Percentiles rank a stretch among this genome's conserved stretches.
phyloP scores from a whole-genome alignment of 805 yeast genomes.

The Wickerhamomyces ciferrii region DNA sequence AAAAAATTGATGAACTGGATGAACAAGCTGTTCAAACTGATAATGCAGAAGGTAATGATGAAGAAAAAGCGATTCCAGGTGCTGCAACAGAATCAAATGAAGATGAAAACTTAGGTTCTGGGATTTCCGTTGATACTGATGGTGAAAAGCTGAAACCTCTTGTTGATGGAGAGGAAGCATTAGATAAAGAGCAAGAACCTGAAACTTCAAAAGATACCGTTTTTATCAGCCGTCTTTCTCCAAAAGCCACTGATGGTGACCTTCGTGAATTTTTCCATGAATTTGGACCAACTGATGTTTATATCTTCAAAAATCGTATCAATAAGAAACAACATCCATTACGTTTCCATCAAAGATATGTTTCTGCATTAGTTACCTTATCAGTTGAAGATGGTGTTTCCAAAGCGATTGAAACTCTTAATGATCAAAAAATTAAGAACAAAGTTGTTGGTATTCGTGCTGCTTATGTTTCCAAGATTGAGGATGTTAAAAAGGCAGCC shows the following conservation, averaged over 20 bases:
- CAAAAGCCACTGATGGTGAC: conserved; percentile 36
- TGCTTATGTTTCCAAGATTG: conserved; percentile 37
- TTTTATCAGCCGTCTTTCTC: conserved; percentile 36
- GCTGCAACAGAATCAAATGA: background rate
- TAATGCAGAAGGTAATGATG: background rate
- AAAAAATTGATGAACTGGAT: background rate
- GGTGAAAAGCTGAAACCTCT: background rate
- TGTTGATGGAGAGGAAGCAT: background rate
- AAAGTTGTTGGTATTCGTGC: conserved; percentile 30
- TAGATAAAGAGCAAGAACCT: background rate
- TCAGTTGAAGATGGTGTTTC: conserved; percentile 35
- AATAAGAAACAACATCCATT: conserved; percentile 17
- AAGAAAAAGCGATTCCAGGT: background rate
- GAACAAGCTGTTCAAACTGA: background rate
- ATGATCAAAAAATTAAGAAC: conserved; percentile 31
- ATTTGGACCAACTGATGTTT: conserved; percentile 41
- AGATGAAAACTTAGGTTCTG: background rate
- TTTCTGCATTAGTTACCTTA: conserved; percentile 48
- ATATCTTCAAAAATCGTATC: conserved; percentile 36
- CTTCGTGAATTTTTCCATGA: conserved; percentile 38
- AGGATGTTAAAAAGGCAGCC: conserved; percentile 37
- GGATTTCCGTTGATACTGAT: background rate
- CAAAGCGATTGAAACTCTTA: conserved; percentile 36
- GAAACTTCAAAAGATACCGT: conserved; percentile 38
- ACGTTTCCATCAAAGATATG: conserved; percentile 29